These are phyloP conservation scores for Debaryomyces fabryi DNA, from an alignment of 1,139 yeast species.

Conservation along the genomic window DNA sequence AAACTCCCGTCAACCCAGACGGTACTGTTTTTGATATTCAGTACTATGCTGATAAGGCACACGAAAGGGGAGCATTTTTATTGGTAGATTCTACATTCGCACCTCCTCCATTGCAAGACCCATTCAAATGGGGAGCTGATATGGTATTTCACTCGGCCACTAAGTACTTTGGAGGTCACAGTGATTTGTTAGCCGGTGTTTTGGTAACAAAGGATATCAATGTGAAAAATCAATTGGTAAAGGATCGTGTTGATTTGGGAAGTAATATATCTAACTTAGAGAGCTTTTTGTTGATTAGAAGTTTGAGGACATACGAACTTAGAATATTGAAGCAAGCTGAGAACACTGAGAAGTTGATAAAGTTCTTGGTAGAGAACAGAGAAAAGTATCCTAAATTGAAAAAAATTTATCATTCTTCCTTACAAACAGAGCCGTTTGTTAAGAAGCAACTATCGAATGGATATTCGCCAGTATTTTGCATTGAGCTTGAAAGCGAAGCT, in stretches of 20 bases:
- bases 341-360: constrained; percentile 63
- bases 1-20: constrained; percentile 86
- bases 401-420: constrained; percentile 67
- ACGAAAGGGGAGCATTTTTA: constrained; percentile 66
- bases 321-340: constrained; percentile 68
- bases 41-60: constrained; percentile 67
- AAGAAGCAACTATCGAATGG: constrained; percentile 66
- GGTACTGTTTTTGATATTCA: constrained; percentile 70
- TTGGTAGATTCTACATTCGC: constrained; percentile 88
- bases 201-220: constrained; percentile 60
- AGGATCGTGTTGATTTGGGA: constrained; percentile 72
- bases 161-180: constrained; percentile 90
- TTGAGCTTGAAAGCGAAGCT: constrained; percentile 53
- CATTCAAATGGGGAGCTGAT: constrained; percentile 73
- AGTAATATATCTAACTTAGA: constrained; percentile 80
- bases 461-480: constrained; percentile 75
- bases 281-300: constrained; percentile 70
- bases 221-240: constrained; percentile 47
- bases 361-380: constrained; percentile 54
- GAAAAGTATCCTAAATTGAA: constrained; percentile 50
- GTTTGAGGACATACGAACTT: constrained; percentile 76
- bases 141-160: constrained; percentile 88
- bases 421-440: constrained; percentile 69
- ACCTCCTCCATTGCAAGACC: constrained; percentile 86
- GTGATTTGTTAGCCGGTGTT: constrained; percentile 86